Evolutionary conservation across 176 grass and related monocot genomes (phyloP).

Genomic region (Microstegium vimineum): DNA sequence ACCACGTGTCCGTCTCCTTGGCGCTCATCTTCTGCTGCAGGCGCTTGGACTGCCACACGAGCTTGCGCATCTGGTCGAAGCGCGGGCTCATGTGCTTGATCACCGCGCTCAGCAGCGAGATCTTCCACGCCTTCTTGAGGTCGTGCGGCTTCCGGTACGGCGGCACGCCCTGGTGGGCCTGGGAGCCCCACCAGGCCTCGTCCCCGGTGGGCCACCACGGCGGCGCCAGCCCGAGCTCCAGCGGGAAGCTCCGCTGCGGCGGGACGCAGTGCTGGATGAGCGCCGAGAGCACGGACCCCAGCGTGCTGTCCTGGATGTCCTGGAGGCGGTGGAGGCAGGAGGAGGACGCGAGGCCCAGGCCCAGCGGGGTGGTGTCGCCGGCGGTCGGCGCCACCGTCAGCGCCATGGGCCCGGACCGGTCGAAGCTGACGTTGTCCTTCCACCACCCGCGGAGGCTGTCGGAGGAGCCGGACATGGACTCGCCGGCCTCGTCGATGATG

Average conservation of each 20-base stretch:
- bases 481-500: conserved; percentile 54
- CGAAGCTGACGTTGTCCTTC: conserved; percentile 69
- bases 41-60: conserved; percentile 70
- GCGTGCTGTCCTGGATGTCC: conserved; percentile 64
- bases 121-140: conserved; percentile 84
- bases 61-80: conserved; percentile 52
- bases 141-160: conserved; percentile 87
- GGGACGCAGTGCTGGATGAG: conserved; percentile 74
- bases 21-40: conserved; percentile 71
- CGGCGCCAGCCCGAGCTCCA: conserved; percentile 48
- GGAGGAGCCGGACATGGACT: conserved; percentile 63
- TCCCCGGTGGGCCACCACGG: conserved; percentile 81
- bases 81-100: conserved; percentile 82
- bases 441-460: conserved; percentile 69
- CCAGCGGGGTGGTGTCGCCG: too few species aligned
- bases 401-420: conserved; percentile 45
- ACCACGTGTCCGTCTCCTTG: conserved; percentile 60
- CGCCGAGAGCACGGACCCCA: conserved; percentile 60
- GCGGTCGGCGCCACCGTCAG: too few species aligned
- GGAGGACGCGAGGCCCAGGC: too few species aligned
- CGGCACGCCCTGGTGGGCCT: conserved; percentile 48
- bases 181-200: conserved; percentile 67
- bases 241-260: conserved; percentile 61
- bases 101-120: conserved; percentile 58
- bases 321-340: conserved; percentile 46